These are phyloP conservation scores for Debaryomyces robertsiae DNA, from an alignment of 1,139 yeast species.

Conservation along the genomic window DNA sequence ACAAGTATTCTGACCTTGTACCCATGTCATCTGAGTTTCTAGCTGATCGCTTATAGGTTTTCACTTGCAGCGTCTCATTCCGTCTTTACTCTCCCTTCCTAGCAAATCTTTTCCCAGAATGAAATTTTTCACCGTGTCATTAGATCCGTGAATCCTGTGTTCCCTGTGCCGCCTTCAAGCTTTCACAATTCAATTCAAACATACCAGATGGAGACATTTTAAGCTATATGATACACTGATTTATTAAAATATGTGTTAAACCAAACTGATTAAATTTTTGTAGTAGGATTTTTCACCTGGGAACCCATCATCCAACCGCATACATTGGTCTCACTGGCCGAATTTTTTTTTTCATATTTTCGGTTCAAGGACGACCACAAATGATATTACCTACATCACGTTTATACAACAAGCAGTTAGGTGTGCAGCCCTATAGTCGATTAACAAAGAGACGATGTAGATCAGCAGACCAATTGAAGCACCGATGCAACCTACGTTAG, in stretches of 20 bases:
- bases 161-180: no score
- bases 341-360: constrained; percentile 3
- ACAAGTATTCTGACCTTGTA: no score
- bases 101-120: no score
- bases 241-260: constrained; percentile 7
- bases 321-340: constrained; percentile 5
- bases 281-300: constrained; percentile 6
- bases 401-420: background rate
- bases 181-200: constrained; percentile 15
- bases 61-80: no score
- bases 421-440: constrained; percentile 1
- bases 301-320: constrained; percentile 7
- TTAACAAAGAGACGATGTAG: no score
- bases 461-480: no score
- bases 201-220: constrained; percentile 38
- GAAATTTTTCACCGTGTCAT: no score
- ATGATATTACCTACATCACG: background rate
- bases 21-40: no score
- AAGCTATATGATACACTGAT: constrained; percentile 17
- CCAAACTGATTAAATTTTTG: constrained; percentile 6
- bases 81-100: no score
- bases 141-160: no score
- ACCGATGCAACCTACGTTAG: no score
- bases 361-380: constrained; percentile 3
- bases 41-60: no score